Conservation (phyloP, 2,329 filamentous ascomycete species). For the Incumbomyces delicatus region DNA sequence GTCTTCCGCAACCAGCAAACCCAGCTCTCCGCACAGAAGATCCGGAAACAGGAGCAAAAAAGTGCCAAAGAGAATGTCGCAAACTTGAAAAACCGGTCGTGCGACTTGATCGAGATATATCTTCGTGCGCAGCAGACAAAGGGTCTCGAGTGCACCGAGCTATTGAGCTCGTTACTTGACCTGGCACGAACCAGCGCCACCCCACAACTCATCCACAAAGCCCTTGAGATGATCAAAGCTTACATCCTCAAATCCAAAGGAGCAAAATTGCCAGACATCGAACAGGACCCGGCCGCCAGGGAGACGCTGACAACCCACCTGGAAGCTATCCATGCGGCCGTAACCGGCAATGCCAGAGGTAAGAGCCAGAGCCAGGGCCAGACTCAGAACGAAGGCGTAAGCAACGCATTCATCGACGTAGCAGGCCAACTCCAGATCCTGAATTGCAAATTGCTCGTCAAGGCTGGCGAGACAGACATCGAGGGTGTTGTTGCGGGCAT, state of each 20-base stretch:
- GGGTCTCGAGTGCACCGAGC: constrained; percentile 55
- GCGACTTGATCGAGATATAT: constrained; percentile 80
- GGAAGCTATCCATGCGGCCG: constrained; percentile 50
- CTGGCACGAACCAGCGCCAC: constrained; percentile 67
- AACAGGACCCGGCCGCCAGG: constrained; percentile 39
- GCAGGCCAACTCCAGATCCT: constrained; percentile 52
- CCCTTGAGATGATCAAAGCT: constrained; percentile 59
- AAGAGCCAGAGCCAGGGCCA: constrained; percentile 22
- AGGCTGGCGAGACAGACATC: constrained; percentile 41
- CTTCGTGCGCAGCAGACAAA: constrained; percentile 63
- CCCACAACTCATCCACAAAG: constrained; percentile 65
- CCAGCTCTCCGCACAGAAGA: constrained; percentile 27
- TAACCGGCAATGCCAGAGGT: constrained; percentile 27
- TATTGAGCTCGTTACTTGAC: constrained; percentile 66
- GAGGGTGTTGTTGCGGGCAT: constrained; percentile 42
- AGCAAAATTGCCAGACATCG: constrained; percentile 35
- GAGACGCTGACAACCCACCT: constrained; percentile 26
- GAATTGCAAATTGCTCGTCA: constrained; percentile 34
- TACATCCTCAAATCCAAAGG: constrained; percentile 58
- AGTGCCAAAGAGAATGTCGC: constrained; percentile 81
- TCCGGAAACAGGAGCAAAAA: constrained; percentile 73
- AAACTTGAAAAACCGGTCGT: constrained; percentile 88
- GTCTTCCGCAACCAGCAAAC: constrained; percentile 71
- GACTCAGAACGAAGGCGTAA: constrained; percentile 42
- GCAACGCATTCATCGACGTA: constrained; percentile 60